Conservation (phyloP, 352 stramenopile genomes). For the Peronospora farinosa region DNA sequence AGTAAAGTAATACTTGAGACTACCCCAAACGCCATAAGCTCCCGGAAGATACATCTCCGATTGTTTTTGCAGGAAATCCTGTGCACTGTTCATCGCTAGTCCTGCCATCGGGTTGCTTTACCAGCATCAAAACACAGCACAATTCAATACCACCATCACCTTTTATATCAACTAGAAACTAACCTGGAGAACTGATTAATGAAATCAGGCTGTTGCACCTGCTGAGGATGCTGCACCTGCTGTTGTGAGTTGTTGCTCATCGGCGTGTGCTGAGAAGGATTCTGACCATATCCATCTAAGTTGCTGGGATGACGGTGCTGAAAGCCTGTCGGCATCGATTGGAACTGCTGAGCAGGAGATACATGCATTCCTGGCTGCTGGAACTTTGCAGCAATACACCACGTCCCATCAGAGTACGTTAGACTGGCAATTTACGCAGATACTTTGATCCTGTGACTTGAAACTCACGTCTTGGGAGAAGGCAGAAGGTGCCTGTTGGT, state of each 20-base stretch:
- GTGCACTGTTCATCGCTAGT: slow-evolving; percentile 77
- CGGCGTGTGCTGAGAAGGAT: slow-evolving; percentile 20
- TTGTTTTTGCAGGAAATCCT: slow-evolving; percentile 79
- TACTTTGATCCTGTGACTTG: background rate
- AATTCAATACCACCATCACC: background rate
- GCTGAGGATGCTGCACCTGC: slow-evolving; percentile 23
- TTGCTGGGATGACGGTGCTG: slow-evolving; percentile 34
- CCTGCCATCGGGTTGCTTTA: slow-evolving; percentile 81
- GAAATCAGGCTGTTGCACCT: slow-evolving; percentile 45
- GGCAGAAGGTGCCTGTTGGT: slow-evolving; percentile 17
- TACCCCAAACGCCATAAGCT: slow-evolving; percentile 72
- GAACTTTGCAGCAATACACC: slow-evolving; percentile 22
- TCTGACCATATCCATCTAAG: slow-evolving; percentile 23
- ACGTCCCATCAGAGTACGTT: background rate
- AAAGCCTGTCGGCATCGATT: slow-evolving; percentile 23
- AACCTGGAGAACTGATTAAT: slow-evolving; percentile 74
- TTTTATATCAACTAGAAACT: background rate
- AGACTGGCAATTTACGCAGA: background rate
- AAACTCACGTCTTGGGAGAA: slow-evolving; percentile 39
- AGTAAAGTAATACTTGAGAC: slow-evolving; percentile 86
- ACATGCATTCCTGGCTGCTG: slow-evolving; percentile 25
- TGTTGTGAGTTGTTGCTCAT: slow-evolving; percentile 21
- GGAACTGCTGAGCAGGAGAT: slow-evolving; percentile 32
- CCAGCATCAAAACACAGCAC: slow-evolving; percentile 1
- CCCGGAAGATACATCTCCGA: slow-evolving; percentile 75